Evolutionary conservation across 164 flowering plant species (phyloP).

Genomic region (Stephania yunnanensis): DNA sequence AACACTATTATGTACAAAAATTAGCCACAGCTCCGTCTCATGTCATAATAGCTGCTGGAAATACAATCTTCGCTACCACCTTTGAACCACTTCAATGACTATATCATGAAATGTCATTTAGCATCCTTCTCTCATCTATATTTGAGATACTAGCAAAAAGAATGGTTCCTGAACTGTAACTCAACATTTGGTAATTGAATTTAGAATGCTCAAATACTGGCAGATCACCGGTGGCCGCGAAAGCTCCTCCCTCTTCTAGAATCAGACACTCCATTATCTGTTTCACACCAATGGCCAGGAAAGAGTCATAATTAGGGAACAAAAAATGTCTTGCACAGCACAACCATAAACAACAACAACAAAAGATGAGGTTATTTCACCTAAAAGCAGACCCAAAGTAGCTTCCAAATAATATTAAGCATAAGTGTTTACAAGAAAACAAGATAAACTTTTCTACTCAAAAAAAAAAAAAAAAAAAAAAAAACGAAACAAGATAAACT

Average conservation of each 20-base stretch:
- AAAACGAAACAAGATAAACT: too few species aligned
- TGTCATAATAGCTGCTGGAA: not conserved
- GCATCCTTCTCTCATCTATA: not conserved
- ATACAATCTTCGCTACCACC: not conserved
- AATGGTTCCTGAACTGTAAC: not conserved
- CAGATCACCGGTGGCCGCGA: slow-evolving; percentile 10
- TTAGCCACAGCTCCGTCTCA: too few species aligned
- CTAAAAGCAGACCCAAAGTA: too few species aligned
- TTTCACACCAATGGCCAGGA: not conserved
- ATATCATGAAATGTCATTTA: not conserved
- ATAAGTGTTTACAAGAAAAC: too few species aligned
- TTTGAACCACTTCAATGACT: not conserved
- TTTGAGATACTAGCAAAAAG: not conserved
- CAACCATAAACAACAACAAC: too few species aligned
- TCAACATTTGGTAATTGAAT: not conserved
- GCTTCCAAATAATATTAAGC: too few species aligned
- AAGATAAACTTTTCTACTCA: too few species aligned
- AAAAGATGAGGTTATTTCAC: too few species aligned
- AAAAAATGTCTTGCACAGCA: too few species aligned
- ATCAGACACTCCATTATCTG: slow-evolving; percentile 32
- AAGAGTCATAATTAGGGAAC: not conserved
- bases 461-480: too few species aligned
- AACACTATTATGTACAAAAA: too few species aligned
- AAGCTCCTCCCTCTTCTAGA: slow-evolving; percentile 28
- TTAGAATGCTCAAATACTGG: not conserved